Evolutionary conservation across 495 filamentous ascomycete species (phyloP), one percentile per base, ranked within the genome.

Genomic region (Penicillium arizonense): DNA sequence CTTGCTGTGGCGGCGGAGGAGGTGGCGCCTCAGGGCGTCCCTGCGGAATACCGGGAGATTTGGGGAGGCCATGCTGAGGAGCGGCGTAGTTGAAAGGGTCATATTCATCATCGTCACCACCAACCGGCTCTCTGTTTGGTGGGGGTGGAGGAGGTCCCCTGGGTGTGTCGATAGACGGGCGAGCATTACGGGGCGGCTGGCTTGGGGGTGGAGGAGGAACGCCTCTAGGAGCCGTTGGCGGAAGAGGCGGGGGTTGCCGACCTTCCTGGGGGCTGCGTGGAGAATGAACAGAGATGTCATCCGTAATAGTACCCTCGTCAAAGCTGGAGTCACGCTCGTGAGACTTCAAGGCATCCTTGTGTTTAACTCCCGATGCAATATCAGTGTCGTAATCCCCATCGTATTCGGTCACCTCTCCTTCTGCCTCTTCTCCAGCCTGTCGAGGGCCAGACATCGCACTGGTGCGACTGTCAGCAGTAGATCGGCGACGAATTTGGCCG

Each of bases 361-460:
- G 88, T 36, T 87, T 87, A 9, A 83, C 91, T 26, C 90, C 86
- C 39, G 95, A 88, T 2, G 88, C 92, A 58, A 98, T 97, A 67
- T 97, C 94, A 35, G 94, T 98, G 59, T 97, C 94, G 66, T 98
- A 97, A 64, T 97, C 94, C 16, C 92, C 94, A 67, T 98, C 94
- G 64, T 97, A 97, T 68, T 97, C 94, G 2, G 89, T 96, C 33
- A 90, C 76, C 63, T 94, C 91, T 38, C 92, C 89, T 53, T 84
- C 89, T 14, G 80, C 87, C 36, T 89, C 87, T 26, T 84, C 80
- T 35, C 77, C 72, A 21, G 69, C 68, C 48, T 72, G 67, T 20
- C 71, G 73, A 50, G 70, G 69, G 62, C 65, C 50, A 21, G 74
- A 58, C 13, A 68, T 66, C 40, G 61, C 57, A 52, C 67, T 74